Percentiles rank a stretch among this genome's conserved stretches.
These are phyloP conservation scores for Zygosaccharomyces sapae DNA, from an alignment of 1,139 yeast species.

Conservation along the genomic window DNA sequence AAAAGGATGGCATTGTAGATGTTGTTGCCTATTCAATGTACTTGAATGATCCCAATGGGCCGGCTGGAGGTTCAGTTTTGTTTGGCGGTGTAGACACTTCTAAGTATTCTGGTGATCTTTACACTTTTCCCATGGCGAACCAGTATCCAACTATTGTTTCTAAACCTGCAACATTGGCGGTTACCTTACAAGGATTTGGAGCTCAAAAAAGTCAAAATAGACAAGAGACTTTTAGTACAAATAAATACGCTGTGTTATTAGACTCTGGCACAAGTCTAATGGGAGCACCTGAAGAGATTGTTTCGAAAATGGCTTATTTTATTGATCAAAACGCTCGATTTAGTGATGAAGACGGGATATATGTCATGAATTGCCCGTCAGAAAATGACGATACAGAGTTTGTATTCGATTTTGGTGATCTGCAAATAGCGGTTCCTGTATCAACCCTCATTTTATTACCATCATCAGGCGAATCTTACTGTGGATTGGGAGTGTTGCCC, in stretches of 20 bases:
- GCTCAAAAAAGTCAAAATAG: too few relatives aligned
- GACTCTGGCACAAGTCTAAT: too few relatives aligned
- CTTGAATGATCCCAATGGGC: slow-evolving; percentile 39
- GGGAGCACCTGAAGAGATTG: too few relatives aligned
- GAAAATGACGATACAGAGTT: slow-evolving; percentile 28
- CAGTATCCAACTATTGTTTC: slow-evolving; percentile 18
- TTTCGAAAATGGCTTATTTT: too few relatives aligned
- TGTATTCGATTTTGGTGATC: slow-evolving; percentile 51
- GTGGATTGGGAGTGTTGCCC: slow-evolving; percentile 38
- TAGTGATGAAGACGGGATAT: slow-evolving; percentile 32
- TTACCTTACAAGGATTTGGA: too few relatives aligned
- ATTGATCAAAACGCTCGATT: too few relatives aligned
- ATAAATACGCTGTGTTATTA: too few relatives aligned
- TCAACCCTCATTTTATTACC: slow-evolving; percentile 11
- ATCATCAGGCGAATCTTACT: slow-evolving; percentile 24
- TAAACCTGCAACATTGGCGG: neutral
- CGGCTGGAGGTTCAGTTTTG: slow-evolving; percentile 40
- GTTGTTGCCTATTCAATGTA: slow-evolving; percentile 50
- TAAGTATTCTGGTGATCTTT: slow-evolving; percentile 44
- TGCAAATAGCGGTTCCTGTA: slow-evolving; percentile 46
- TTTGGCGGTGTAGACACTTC: slow-evolving; percentile 53
- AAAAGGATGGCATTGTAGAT: slow-evolving; percentile 45
- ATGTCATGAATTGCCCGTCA: slow-evolving; percentile 36
- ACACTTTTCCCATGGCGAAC: slow-evolving; percentile 41
- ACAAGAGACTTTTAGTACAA: too few relatives aligned